Conservation (phyloP, 805 yeast species). For the Lachancea nothofagi region DNA sequence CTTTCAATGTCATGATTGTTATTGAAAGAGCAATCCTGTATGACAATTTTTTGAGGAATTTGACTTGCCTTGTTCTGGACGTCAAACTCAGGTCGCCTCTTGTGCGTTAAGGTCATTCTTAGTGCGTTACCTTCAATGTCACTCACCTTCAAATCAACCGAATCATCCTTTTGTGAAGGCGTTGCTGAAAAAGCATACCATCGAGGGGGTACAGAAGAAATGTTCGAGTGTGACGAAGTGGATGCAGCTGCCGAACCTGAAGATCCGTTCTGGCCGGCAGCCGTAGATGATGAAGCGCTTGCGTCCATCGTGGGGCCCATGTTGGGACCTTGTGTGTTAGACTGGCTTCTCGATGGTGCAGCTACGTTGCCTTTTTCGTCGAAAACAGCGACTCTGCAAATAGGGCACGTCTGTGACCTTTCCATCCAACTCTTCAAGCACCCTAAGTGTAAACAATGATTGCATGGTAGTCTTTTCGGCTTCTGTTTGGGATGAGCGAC, state of each 20-base stretch:
- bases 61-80: background rate
- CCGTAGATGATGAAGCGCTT: too few relatives aligned
- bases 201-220: background rate
- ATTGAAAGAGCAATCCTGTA: background rate
- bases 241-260: background rate
- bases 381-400: slow-evolving; percentile 73
- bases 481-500: slow-evolving; percentile 37
- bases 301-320: too few relatives aligned
- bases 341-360: background rate
- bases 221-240: background rate
- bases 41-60: background rate
- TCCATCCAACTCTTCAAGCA: slow-evolving; percentile 92
- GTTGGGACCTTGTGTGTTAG: background rate
- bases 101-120: background rate
- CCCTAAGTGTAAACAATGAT: slow-evolving; percentile 83
- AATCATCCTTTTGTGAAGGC: background rate
- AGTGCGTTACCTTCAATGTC: slow-evolving; percentile 1
- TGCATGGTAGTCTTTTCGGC: slow-evolving; percentile 78
- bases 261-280: too few relatives aligned
- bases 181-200: slow-evolving; percentile 20
- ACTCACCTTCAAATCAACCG: background rate
- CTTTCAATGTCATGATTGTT: slow-evolving; percentile 7
- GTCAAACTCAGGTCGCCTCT: slow-evolving; percentile 1
- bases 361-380: slow-evolving; percentile 29
- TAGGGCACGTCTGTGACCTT: slow-evolving; percentile 88